These are phyloP conservation scores for Globisporangium canariense DNA, from an alignment of 352 stramenopile genomes.

Conservation along the genomic window DNA sequence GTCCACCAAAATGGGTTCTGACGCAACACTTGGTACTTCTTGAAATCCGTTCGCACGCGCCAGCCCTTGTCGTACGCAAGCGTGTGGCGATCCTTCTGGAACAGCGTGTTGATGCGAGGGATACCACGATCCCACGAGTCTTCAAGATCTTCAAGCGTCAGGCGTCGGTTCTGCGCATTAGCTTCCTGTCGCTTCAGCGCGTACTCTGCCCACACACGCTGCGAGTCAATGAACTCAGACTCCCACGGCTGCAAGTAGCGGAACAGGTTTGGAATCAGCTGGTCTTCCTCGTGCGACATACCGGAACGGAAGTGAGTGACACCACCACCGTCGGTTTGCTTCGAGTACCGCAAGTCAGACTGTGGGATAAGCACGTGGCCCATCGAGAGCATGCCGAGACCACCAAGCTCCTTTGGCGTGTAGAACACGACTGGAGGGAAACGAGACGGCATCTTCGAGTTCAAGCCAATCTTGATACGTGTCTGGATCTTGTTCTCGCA, in stretches of 20 bases:
- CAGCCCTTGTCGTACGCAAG: slow-evolving; percentile 99
- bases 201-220: slow-evolving; percentile 99
- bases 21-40: slow-evolving; percentile 97
- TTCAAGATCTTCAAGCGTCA: slow-evolving; percentile 99
- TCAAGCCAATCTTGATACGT: slow-evolving; percentile 99
- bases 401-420: slow-evolving; percentile 99
- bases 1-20: slow-evolving; percentile 99
- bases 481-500: slow-evolving; percentile 99
- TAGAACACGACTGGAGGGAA: slow-evolving; percentile 99
- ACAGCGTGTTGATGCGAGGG: slow-evolving; percentile 95
- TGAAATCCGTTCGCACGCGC: slow-evolving; percentile 98
- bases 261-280: slow-evolving; percentile 99
- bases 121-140: slow-evolving; percentile 99
- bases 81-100: slow-evolving; percentile 98
- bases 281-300: slow-evolving; percentile 97
- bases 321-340: slow-evolving; percentile 96
- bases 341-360: slow-evolving; percentile 98
- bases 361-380: slow-evolving; percentile 99
- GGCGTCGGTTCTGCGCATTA: slow-evolving; percentile 97
- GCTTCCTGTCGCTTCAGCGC: slow-evolving; percentile 99
- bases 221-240: slow-evolving; percentile 99
- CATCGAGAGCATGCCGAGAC: slow-evolving; percentile 99
- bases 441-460: slow-evolving; percentile 99
- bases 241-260: slow-evolving; percentile 98
- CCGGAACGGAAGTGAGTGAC: slow-evolving; percentile 99